These are phyloP conservation scores for Hsuehochloa calcarea DNA, from an alignment of 176 grass and related monocot genomes.

Conservation along the genomic window DNA sequence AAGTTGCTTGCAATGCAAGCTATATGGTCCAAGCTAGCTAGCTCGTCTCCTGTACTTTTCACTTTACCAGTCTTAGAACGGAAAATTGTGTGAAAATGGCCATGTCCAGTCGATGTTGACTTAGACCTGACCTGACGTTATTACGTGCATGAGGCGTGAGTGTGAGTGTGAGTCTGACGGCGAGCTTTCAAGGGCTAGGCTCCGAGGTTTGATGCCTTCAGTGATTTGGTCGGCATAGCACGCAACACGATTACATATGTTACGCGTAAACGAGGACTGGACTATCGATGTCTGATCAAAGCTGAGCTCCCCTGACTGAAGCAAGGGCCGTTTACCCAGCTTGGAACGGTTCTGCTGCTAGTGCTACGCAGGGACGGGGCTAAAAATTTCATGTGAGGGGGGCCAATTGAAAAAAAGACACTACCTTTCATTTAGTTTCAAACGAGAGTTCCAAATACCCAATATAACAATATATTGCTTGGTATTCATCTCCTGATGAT, in stretches of 20 bases:
- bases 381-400: too few species aligned
- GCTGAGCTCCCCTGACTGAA: neutral
- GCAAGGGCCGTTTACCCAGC: neutral
- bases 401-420: too few species aligned
- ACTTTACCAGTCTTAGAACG: neutral
- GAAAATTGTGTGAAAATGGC: too few species aligned
- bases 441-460: too few species aligned
- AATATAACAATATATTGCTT: too few species aligned
- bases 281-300: neutral
- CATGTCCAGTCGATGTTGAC: neutral
- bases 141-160: neutral
- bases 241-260: neutral
- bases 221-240: constrained; percentile 1
- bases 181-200: neutral
- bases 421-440: too few species aligned
- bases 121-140: neutral
- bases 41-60: neutral
- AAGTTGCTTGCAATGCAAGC: neutral
- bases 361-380: neutral
- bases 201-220: neutral
- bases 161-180: neutral
- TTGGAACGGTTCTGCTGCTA: constrained; percentile 22
- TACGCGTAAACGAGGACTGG: neutral
- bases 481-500: too few species aligned
- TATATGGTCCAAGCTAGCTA: neutral